Evolutionary conservation across 2,329 filamentous ascomycete species (phyloP).

Genomic region (Xylariaceae sp.): DNA sequence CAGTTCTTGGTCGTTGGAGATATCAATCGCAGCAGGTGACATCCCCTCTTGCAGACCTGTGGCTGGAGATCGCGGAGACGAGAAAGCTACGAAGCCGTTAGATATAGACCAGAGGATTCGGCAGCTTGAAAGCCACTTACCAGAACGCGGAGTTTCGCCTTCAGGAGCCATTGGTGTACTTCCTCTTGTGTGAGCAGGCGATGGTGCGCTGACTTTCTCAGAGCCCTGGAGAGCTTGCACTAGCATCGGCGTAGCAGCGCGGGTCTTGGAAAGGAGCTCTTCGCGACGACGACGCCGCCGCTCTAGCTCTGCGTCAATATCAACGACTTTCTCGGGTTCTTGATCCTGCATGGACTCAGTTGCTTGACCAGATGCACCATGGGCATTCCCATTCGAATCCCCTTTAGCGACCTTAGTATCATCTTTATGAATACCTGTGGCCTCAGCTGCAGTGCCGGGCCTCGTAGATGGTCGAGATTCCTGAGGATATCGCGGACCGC

Average conservation of each 20-base stretch:
- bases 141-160: slow-evolving; percentile 37
- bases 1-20: slow-evolving; percentile 60
- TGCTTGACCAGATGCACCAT: too few relatives aligned
- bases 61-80: slow-evolving; percentile 31
- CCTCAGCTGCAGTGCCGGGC: slow-evolving; percentile 52
- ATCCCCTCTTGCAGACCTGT: slow-evolving; percentile 42
- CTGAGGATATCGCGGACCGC: slow-evolving; percentile 38
- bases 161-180: slow-evolving; percentile 33
- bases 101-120: slow-evolving; percentile 2
- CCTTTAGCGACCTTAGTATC: slow-evolving; percentile 63
- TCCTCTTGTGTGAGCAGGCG: slow-evolving; percentile 40
- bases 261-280: slow-evolving; percentile 77
- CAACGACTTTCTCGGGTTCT: slow-evolving; percentile 53
- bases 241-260: slow-evolving; percentile 63
- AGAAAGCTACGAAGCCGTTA: slow-evolving; percentile 18
- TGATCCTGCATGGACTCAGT: slow-evolving; percentile 35
- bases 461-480: slow-evolving; percentile 53
- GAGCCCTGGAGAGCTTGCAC: slow-evolving; percentile 65
- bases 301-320: slow-evolving; percentile 78
- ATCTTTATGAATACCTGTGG: slow-evolving; percentile 50
- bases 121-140: slow-evolving; percentile 26
- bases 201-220: slow-evolving; percentile 48
- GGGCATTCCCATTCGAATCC: slow-evolving; percentile 41
- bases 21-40: slow-evolving; percentile 52
- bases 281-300: slow-evolving; percentile 77